phyloP scores from a whole-genome alignment of 1,284 basidiomycete genomes.

The Xerocomus amazonicus region DNA sequence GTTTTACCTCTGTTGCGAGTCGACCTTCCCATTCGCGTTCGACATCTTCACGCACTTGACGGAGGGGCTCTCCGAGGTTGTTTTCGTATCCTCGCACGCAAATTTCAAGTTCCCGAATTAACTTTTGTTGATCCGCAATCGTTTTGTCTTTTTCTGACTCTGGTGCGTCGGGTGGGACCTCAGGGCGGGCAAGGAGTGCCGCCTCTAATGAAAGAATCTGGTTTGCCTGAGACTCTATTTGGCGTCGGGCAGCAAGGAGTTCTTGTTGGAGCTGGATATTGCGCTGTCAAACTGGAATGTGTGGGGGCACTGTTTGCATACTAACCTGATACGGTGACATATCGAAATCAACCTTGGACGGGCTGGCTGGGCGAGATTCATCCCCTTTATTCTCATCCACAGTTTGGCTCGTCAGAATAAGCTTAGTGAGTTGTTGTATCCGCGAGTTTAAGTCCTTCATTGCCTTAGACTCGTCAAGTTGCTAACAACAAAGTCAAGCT shows the following conservation, averaged over 20 bases:
- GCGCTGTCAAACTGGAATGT: slow-evolving; percentile 1
- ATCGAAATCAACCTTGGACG: slow-evolving; percentile 82
- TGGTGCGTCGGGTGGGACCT: slow-evolving; percentile 52
- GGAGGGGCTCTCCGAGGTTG: slow-evolving; percentile 66
- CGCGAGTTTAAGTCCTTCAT: slow-evolving; percentile 78
- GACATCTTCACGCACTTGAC: slow-evolving; percentile 74
- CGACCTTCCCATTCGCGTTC: slow-evolving; percentile 72
- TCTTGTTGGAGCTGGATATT: slow-evolving; percentile 76
- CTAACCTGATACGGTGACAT: slow-evolving; percentile 76
- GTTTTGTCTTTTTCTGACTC: slow-evolving; percentile 69
- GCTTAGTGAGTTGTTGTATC: slow-evolving; percentile 80
- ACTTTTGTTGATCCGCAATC: slow-evolving; percentile 64
- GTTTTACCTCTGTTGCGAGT: slow-evolving; percentile 57
- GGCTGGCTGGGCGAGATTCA: slow-evolving; percentile 72
- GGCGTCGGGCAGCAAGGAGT: slow-evolving; percentile 68
- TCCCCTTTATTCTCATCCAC: slow-evolving; percentile 66
- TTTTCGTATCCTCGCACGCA: slow-evolving; percentile 67
- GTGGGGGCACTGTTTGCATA: not conserved
- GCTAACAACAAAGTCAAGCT: slow-evolving; percentile 36
- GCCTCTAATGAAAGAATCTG: slow-evolving; percentile 81
- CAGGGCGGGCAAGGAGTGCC: slow-evolving; percentile 60
- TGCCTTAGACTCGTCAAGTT: slow-evolving; percentile 74
- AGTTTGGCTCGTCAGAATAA: slow-evolving; percentile 82
- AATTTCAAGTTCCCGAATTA: slow-evolving; percentile 69
- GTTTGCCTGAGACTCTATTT: slow-evolving; percentile 71